These are phyloP conservation scores for Xerocomus alliaceus DNA, from an alignment of 1,284 basidiomycete genomes.

Conservation along the genomic window DNA sequence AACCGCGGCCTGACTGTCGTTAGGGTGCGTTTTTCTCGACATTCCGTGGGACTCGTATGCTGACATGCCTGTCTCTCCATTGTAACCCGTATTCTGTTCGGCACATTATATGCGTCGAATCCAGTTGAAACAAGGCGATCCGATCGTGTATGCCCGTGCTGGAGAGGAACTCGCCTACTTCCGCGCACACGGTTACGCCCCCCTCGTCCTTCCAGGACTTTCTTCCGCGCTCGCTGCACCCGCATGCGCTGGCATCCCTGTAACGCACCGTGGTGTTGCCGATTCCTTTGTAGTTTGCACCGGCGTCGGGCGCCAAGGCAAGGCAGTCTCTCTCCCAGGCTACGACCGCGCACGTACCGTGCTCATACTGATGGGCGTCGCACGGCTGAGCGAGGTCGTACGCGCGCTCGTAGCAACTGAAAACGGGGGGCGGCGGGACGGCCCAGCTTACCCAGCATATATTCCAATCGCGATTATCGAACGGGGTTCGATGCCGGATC, in stretches of 20 bases:
- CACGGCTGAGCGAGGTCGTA: constrained; percentile 78
- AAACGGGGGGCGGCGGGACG: constrained; percentile 49
- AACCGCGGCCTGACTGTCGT: constrained; percentile 85
- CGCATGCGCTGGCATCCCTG: constrained; percentile 87
- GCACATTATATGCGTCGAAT: neutral
- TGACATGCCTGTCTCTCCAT: neutral
- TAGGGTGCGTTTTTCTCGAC: constrained; percentile 56
- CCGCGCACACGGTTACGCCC: constrained; percentile 82
- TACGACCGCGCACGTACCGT: constrained; percentile 86
- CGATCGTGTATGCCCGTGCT: constrained; percentile 91
- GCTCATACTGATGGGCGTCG: constrained; percentile 94
- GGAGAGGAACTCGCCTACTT: constrained; percentile 96
- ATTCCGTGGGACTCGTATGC: neutral
- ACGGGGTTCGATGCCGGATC: constrained; percentile 90
- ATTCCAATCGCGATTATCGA: constrained; percentile 93
- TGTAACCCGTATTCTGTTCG: neutral
- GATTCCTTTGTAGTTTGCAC: constrained; percentile 92
- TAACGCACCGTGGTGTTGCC: constrained; percentile 94
- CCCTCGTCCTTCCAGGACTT: constrained; percentile 88
- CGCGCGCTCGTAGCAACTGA: constrained; percentile 55
- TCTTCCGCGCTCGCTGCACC: constrained; percentile 90
- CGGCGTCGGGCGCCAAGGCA: constrained; percentile 88
- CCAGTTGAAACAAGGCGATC: constrained; percentile 95
- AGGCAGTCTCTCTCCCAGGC: constrained; percentile 83
- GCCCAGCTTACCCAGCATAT: constrained; percentile 74